Base-by-base conservation (phyloP, 306 rosid genomes). In the Trifolium subterraneum region DNA sequence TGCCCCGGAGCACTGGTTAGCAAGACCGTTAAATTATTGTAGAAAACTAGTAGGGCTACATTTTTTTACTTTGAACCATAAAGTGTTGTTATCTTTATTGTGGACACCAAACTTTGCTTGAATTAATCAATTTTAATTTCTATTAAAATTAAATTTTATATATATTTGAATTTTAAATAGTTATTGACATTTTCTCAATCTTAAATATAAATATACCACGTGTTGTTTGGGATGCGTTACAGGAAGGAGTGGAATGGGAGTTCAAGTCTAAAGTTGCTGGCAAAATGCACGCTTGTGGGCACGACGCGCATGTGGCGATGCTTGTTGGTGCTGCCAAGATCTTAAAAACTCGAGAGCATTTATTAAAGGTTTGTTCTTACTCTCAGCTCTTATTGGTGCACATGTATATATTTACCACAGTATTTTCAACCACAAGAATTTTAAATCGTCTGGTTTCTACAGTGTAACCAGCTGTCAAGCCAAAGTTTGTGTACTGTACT, bases 211-310 rank as follows among this genome's bases (percentile, higher is more conserved):
- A n/a, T n/a, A n/a, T n/a, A n/a, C n/a, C n/a, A n/a, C n/a, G n/a
- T 27, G 31, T 27, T 27, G 31, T 39, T 69, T 60, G 76, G 76
- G 41, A 29, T 15, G 35, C 3, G 47, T 47, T 71, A 73, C 47
- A 89, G 92, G 97, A 92, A 82, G 91, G 89, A 9, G 91, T 88
- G 47, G 97, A 89, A 45, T 94, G 96, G 96, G 88, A 94, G 79
- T 85, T 88, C 88, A 91, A 87, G 69, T 91, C 97, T 72, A 94
- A 87, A 87, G 94, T 89, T 36, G 85, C 89, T 39, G 98, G 97
- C 79, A 94, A 89, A 85, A 94, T 94, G 98, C 98, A 91, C 51
- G 98, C 98, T 39, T 94, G 98, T 86, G 98, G 98, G 76, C 98
- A 94, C 84, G 98, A 94, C 63, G 98, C 97, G 31, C 98, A 94